Conservation (phyloP, 2,329 filamentous ascomycete genomes). For the Pyrenochaeta sp. region DNA sequence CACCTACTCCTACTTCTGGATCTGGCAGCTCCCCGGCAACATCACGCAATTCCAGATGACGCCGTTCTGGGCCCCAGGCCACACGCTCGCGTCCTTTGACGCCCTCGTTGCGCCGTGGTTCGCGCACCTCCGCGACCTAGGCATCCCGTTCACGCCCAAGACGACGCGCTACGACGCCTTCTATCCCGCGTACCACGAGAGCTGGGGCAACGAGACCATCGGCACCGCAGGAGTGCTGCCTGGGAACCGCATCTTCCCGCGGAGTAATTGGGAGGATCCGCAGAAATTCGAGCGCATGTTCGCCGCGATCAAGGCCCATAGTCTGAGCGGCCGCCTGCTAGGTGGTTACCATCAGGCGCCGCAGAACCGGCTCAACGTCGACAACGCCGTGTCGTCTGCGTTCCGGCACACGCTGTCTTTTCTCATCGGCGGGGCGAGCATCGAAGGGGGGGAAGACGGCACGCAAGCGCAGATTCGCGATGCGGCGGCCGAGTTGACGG, state of each 20-base stretch:
- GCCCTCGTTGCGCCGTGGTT: slow-evolving; percentile 18
- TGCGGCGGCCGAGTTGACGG: slow-evolving; percentile 5
- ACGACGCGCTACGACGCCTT: slow-evolving; percentile 21
- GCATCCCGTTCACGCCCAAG: slow-evolving; percentile 22
- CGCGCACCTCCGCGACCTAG: slow-evolving; percentile 11
- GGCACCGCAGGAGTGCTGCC: slow-evolving; percentile 29
- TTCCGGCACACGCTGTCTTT: slow-evolving; percentile 18
- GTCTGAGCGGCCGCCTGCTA: slow-evolving; percentile 15
- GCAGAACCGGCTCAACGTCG: slow-evolving; percentile 14
- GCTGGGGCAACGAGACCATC: slow-evolving; percentile 34
- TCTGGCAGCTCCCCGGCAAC: slow-evolving; percentile 15
- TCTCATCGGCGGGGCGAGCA: slow-evolving; percentile 14
- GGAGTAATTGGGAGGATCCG: slow-evolving; percentile 9
- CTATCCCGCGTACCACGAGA: slow-evolving; percentile 24
- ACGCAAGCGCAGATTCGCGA: slow-evolving; percentile 7
- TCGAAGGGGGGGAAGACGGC: slow-evolving; percentile 6
- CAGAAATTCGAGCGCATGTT: slow-evolving; percentile 16
- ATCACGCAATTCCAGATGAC: slow-evolving; percentile 22
- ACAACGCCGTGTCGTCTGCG: slow-evolving; percentile 25
- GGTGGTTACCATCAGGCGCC: slow-evolving; percentile 20
- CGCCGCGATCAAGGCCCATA: slow-evolving; percentile 9
- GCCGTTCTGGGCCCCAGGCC: slow-evolving; percentile 21
- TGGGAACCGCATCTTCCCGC: slow-evolving; percentile 18
- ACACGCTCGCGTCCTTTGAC: slow-evolving; percentile 20
- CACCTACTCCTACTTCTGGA: slow-evolving; percentile 28